Evolutionary conservation across 352 stramenopile genomes (phyloP).

Genomic region (Phytopythium boreale): DNA sequence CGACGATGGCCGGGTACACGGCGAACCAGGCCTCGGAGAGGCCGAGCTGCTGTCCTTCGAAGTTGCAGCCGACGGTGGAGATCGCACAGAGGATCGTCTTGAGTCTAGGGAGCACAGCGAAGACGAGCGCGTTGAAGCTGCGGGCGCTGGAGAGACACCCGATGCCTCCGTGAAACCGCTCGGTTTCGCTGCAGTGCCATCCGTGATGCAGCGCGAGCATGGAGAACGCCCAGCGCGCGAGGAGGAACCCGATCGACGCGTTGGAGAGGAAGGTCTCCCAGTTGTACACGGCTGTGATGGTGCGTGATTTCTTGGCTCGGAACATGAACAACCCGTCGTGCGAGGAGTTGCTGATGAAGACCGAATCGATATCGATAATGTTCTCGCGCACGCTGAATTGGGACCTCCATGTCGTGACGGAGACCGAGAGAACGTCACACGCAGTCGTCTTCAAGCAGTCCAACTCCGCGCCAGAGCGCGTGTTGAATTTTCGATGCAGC

Average conservation of each 20-base stretch:
- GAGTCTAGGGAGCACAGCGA: constrained; percentile 29
- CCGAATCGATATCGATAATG: not conserved
- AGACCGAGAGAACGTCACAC: not conserved
- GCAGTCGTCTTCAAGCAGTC: not conserved
- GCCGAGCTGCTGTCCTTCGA: constrained; percentile 31
- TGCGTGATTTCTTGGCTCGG: constrained; percentile 15
- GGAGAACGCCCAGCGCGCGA: constrained; percentile 4
- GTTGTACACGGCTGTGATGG: constrained; percentile 17
- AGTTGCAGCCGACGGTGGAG: constrained; percentile 28
- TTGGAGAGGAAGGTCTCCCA: constrained; percentile 7
- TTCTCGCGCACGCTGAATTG: not conserved
- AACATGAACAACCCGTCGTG: constrained; percentile 36
- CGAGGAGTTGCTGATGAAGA: constrained; percentile 12
- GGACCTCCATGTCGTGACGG: constrained; percentile 1
- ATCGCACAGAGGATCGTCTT: constrained; percentile 30
- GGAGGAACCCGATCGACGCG: constrained; percentile 1
- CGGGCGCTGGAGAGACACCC: constrained; percentile 18
- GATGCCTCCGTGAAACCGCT: constrained; percentile 8
- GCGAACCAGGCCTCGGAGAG: constrained; percentile 26
- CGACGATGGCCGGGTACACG: constrained; percentile 21
- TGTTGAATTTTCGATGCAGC: not conserved
- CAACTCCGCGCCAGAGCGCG: not conserved
- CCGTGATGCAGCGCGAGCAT: constrained; percentile 8
- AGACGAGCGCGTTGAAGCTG: constrained; percentile 25
- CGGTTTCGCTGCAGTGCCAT: not conserved